phyloP scores from a whole-genome alignment of 768 basidiomycete genomes.

The Sutorius australiensis region DNA sequence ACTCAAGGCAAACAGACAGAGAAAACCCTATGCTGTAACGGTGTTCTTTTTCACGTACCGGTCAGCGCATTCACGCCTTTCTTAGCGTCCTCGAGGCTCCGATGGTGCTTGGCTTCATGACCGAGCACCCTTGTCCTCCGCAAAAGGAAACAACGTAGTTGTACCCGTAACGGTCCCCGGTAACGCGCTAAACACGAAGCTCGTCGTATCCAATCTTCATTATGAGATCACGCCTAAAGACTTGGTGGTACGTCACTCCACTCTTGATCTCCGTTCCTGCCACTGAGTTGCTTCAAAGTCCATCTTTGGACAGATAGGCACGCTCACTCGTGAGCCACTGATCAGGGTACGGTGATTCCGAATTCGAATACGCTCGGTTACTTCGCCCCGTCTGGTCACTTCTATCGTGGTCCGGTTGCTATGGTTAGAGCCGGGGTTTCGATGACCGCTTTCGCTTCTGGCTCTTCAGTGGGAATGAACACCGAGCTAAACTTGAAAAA shows the following conservation, averaged over 20 bases:
- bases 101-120: conserved; percentile 78
- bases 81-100: conserved; percentile 54
- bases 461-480: conserved; percentile 33
- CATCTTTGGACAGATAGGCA: conserved; percentile 91
- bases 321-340: conserved; percentile 86
- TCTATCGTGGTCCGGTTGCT: conserved; percentile 30
- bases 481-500: conserved; percentile 59
- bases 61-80: conserved; percentile 6
- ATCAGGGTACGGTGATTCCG: conserved; percentile 84
- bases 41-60: neutral
- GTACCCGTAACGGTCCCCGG: conserved; percentile 22
- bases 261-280: neutral
- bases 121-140: conserved; percentile 50
- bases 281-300: conserved; percentile 41
- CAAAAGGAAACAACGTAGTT: conserved; percentile 24
- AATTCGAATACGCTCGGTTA: conserved; percentile 37
- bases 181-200: conserved; percentile 44
- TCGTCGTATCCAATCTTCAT: conserved; percentile 84
- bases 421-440: conserved; percentile 30
- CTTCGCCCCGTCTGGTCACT: conserved; percentile 33
- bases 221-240: conserved; percentile 90
- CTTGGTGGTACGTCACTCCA: conserved; percentile 61
- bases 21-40: conserved; percentile 44
- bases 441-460: conserved; percentile 43
- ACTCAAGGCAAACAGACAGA: conserved; percentile 29